phyloP scores from a whole-genome alignment of 2,329 filamentous ascomycete species.

The Ramularia collo-cygni region DNA sequence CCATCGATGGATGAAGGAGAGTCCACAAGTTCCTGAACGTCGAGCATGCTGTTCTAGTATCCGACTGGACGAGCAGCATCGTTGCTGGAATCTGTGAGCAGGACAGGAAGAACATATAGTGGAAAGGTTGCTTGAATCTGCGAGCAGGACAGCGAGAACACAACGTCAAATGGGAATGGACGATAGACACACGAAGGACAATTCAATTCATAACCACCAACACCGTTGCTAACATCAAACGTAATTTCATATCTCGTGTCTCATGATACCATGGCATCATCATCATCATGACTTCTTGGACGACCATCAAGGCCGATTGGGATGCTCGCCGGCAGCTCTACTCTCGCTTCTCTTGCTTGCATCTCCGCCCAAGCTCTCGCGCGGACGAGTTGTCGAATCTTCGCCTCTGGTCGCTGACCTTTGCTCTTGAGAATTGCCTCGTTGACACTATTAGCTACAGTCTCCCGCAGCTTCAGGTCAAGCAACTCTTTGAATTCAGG shows the following conservation, averaged over 20 bases:
- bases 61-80: too few species aligned
- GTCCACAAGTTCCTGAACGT: too few species aligned
- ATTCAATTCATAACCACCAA: slow-evolving; percentile 12
- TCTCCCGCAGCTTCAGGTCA: slow-evolving; percentile 68
- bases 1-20: too few species aligned
- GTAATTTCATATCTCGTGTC: slow-evolving; percentile 9
- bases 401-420: slow-evolving; percentile 67
- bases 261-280: slow-evolving; percentile 21
- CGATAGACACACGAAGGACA: too few species aligned
- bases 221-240: slow-evolving; percentile 20
- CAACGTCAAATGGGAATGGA: not conserved
- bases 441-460: slow-evolving; percentile 85
- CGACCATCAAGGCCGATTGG: slow-evolving; percentile 38
- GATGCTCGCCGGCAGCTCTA: slow-evolving; percentile 35
- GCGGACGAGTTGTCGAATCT: slow-evolving; percentile 72
- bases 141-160: not conserved
- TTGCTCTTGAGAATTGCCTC: slow-evolving; percentile 74
- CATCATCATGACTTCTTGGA: slow-evolving; percentile 9
- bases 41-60: too few species aligned
- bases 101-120: too few species aligned
- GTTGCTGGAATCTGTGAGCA: too few species aligned
- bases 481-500: slow-evolving; percentile 70
- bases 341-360: slow-evolving; percentile 43
- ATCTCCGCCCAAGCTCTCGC: slow-evolving; percentile 80
- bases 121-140: too few species aligned